phyloP scores from a whole-genome alignment of 495 filamentous ascomycete genomes.

The Lasiosphaeria hispida region DNA sequence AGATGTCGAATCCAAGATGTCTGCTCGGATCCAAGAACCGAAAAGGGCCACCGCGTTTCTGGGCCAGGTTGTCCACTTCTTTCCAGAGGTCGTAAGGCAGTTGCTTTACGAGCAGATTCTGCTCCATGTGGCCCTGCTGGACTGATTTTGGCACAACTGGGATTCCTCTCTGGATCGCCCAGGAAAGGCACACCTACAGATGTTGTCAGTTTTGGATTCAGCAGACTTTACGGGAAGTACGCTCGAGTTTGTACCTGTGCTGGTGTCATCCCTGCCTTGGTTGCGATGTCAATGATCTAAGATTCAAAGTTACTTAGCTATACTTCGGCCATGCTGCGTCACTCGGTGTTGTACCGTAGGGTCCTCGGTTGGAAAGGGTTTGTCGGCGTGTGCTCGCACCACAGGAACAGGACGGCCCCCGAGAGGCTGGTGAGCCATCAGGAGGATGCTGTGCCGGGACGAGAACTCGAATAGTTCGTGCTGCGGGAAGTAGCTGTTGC shows the following conservation, averaged over 20 bases:
- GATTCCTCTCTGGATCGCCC: slow-evolving; percentile 34
- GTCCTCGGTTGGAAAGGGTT: slow-evolving; percentile 32
- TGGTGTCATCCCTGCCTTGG: slow-evolving; percentile 21
- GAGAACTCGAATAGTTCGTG: slow-evolving; percentile 50
- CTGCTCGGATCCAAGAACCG: slow-evolving; percentile 31
- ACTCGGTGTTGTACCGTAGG: slow-evolving; percentile 14
- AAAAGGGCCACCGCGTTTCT: slow-evolving; percentile 16
- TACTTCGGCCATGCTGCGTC: not conserved
- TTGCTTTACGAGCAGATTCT: slow-evolving; percentile 33
- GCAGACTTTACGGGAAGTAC: too few relatives aligned
- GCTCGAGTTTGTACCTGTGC: slow-evolving; percentile 31
- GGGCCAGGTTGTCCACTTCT: slow-evolving; percentile 18
- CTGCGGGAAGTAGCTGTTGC: slow-evolving; percentile 33
- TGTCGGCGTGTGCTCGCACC: slow-evolving; percentile 29
- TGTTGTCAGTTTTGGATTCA: not conserved
- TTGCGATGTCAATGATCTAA: slow-evolving; percentile 30
- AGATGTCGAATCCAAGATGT: slow-evolving; percentile 36
- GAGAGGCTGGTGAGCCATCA: slow-evolving; percentile 64
- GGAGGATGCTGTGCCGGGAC: slow-evolving; percentile 56
- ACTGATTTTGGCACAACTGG: slow-evolving; percentile 46
- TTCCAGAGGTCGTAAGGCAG: slow-evolving; percentile 25
- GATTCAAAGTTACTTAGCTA: not conserved
- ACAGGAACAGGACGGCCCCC: slow-evolving; percentile 43
- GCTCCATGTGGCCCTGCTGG: slow-evolving; percentile 56
- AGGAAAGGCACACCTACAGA: slow-evolving; percentile 37